These are phyloP conservation scores for Aspergillus sclerotiicarbonarius DNA, from an alignment of 495 filamentous ascomycete species.

Conservation along the genomic window DNA sequence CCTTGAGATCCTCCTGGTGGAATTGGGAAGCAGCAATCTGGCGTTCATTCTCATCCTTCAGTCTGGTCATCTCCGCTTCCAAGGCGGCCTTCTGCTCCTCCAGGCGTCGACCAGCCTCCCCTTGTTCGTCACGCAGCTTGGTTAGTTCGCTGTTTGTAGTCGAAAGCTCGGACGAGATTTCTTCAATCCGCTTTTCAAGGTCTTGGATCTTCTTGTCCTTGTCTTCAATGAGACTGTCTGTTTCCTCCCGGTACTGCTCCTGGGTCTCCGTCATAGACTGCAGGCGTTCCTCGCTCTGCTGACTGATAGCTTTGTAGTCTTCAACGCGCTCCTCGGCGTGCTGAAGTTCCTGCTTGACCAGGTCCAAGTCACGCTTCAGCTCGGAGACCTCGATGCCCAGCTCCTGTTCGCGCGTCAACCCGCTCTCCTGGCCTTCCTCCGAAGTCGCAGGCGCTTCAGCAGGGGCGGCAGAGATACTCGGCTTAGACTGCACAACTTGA, in stretches of 20 bases:
- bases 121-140: slow-evolving; percentile 70
- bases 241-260: slow-evolving; percentile 82
- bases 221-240: slow-evolving; percentile 66
- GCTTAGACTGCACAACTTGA: slow-evolving; percentile 71
- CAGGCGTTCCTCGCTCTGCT: slow-evolving; percentile 84
- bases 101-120: slow-evolving; percentile 65
- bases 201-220: slow-evolving; percentile 76
- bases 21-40: slow-evolving; percentile 71
- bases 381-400: slow-evolving; percentile 77
- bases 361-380: slow-evolving; percentile 76
- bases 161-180: slow-evolving; percentile 75
- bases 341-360: slow-evolving; percentile 72
- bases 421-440: slow-evolving; percentile 50
- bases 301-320: slow-evolving; percentile 85
- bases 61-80: slow-evolving; percentile 70
- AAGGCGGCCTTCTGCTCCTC: slow-evolving; percentile 76
- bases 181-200: slow-evolving; percentile 76
- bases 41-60: slow-evolving; percentile 83
- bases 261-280: slow-evolving; percentile 73
- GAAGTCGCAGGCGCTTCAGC: slow-evolving; percentile 24
- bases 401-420: slow-evolving; percentile 76
- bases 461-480: slow-evolving; percentile 52
- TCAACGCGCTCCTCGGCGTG: slow-evolving; percentile 75
- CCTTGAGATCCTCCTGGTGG: slow-evolving; percentile 86
- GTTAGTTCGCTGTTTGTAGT: slow-evolving; percentile 77